These are phyloP conservation scores for Termitomyces sp. DNA, from an alignment of 768 basidiomycete genomes.

Conservation along the genomic window DNA sequence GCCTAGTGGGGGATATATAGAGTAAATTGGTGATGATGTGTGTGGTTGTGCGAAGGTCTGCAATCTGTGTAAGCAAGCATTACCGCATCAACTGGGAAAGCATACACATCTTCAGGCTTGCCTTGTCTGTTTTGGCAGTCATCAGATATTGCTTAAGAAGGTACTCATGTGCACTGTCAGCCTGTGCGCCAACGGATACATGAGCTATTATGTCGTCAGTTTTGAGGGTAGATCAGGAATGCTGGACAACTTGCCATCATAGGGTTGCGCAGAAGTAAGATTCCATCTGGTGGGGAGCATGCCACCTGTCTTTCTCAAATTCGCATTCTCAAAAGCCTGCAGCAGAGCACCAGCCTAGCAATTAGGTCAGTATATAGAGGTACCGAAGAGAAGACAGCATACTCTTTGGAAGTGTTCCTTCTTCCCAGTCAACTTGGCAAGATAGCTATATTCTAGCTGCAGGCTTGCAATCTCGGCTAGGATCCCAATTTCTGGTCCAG, in stretches of 20 bases:
- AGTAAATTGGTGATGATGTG: slow-evolving; percentile 59
- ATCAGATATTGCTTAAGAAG: slow-evolving; percentile 69
- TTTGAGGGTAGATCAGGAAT: not conserved
- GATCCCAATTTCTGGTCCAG: slow-evolving; percentile 31
- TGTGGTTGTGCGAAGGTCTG: slow-evolving; percentile 58
- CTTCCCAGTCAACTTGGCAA: slow-evolving; percentile 74
- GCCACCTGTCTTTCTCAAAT: slow-evolving; percentile 43
- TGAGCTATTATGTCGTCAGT: slow-evolving; percentile 22
- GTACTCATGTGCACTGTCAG: slow-evolving; percentile 77
- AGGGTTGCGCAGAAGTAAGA: slow-evolving; percentile 37
- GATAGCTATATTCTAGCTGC: slow-evolving; percentile 82
- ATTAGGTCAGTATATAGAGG: not conserved
- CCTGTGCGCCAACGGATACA: slow-evolving; percentile 57
- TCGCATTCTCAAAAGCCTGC: slow-evolving; percentile 36
- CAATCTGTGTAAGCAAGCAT: slow-evolving; percentile 1
- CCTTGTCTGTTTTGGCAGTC: slow-evolving; percentile 54
- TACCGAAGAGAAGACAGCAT: slow-evolving; percentile 13
- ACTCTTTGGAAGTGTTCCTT: slow-evolving; percentile 55
- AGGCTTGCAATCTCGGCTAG: slow-evolving; percentile 81
- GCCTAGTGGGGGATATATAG: slow-evolving; percentile 59
- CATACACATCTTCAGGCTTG: slow-evolving; percentile 64
- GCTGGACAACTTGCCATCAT: slow-evolving; percentile 34
- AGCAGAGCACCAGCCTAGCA: slow-evolving; percentile 44
- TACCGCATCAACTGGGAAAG: not conserved
- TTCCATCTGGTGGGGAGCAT: slow-evolving; percentile 65